phyloP scores from a whole-genome alignment of 2,329 filamentous ascomycete species.

The Monosporascus sp. region DNA sequence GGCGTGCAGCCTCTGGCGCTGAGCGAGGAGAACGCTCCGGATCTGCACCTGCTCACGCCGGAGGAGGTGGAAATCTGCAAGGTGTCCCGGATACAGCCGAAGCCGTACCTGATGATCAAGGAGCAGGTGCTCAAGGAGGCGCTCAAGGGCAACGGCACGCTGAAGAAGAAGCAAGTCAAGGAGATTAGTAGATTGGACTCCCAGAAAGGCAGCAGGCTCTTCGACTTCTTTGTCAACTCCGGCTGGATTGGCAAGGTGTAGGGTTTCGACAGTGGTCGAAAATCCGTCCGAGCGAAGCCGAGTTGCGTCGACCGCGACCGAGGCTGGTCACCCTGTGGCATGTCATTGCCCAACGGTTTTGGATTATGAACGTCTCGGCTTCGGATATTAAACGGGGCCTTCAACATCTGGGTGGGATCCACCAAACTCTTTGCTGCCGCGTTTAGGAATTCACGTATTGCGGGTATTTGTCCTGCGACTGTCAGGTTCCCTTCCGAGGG shows the following conservation, averaged over 20 bases:
- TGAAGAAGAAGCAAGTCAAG: constrained; percentile 92
- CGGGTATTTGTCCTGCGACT: no score
- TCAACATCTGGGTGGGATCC: no score
- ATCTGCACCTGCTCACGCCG: constrained; percentile 77
- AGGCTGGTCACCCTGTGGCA: no score
- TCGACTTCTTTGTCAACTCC: constrained; percentile 89
- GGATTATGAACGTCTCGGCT: no score
- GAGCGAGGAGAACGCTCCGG: constrained; percentile 69
- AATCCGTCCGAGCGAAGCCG: no score
- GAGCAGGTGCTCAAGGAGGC: constrained; percentile 88
- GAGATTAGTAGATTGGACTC: constrained; percentile 80
- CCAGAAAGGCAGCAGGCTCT: constrained; percentile 79
- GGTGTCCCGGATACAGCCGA: constrained; percentile 78
- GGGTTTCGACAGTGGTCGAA: neutral
- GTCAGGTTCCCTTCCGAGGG: no score
- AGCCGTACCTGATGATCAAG: constrained; percentile 93
- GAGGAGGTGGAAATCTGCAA: constrained; percentile 87
- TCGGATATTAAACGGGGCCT: no score
- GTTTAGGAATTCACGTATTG: no score
- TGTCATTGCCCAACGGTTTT: no score
- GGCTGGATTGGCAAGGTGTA: constrained; percentile 88
- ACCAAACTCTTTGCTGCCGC: no score
- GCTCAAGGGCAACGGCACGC: constrained; percentile 75
- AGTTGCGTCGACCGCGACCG: no score
- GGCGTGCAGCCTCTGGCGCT: constrained; percentile 62